Conservation (phyloP, 441 rosid species). For the Erodium trifolium region DNA sequence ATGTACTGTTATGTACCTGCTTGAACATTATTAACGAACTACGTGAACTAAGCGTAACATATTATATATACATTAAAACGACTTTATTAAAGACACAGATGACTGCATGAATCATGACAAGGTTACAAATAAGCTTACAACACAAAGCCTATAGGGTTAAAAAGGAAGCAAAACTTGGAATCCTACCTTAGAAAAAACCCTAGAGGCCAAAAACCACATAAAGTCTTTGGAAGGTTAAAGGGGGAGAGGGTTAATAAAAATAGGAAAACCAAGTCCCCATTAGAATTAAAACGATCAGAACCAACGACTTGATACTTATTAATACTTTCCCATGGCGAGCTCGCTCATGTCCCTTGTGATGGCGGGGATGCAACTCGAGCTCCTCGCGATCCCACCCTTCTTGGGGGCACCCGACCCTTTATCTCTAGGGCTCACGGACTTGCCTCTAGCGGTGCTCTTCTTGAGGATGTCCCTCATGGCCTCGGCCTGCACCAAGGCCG, state of each 20-base stretch:
- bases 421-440: constrained; percentile 45
- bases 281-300: not conserved
- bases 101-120: too few relatives aligned
- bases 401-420: constrained; percentile 20
- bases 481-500: constrained; percentile 70
- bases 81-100: too few relatives aligned
- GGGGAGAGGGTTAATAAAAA: constrained; percentile 12
- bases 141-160: not conserved
- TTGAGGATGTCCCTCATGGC: constrained; percentile 84
- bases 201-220: not conserved
- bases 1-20: too few relatives aligned
- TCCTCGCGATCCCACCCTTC: constrained; percentile 55
- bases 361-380: constrained; percentile 87
- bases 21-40: too few relatives aligned
- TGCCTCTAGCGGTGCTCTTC: constrained; percentile 40
- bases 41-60: too few relatives aligned
- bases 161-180: not conserved
- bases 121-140: not conserved
- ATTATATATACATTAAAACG: too few relatives aligned
- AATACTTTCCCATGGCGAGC: constrained; percentile 21
- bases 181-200: not conserved
- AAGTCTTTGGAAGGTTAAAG: not conserved
- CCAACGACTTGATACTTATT: not conserved
- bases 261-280: constrained; percentile 2
- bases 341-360: constrained; percentile 45